Evolutionary conservation across 495 filamentous ascomycete species (phyloP).

Genomic region (Aspergillus heteromorphus): DNA sequence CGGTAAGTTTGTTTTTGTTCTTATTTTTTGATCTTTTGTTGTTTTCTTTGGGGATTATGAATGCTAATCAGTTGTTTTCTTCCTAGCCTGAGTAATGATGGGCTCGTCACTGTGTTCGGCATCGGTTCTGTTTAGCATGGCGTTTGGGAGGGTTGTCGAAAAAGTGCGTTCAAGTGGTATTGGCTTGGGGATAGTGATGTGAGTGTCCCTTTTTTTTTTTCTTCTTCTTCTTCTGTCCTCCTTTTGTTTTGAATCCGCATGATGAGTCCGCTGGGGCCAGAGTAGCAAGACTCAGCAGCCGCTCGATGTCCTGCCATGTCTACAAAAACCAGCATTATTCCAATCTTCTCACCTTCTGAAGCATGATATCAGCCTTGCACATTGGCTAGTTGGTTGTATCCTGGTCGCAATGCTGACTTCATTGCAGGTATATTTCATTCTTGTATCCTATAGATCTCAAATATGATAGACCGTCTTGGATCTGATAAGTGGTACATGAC

Average conservation of each 20-base stretch:
- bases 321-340: slow-evolving; percentile 46
- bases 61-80: neutral
- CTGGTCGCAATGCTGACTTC: neutral
- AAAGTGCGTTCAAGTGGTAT: neutral
- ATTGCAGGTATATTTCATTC: neutral
- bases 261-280: slow-evolving; percentile 56
- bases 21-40: slow-evolving; percentile 1
- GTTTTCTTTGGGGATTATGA: slow-evolving; percentile 10
- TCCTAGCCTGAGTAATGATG: slow-evolving; percentile 45
- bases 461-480: neutral
- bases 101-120: neutral
- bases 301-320: slow-evolving; percentile 41
- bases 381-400: neutral
- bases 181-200: slow-evolving; percentile 4
- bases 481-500: neutral
- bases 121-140: slow-evolving; percentile 22
- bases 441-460: neutral
- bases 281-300: slow-evolving; percentile 42
- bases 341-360: slow-evolving; percentile 51
- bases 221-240: neutral
- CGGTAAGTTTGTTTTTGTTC: slow-evolving; percentile 27
- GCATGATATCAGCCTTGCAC: slow-evolving; percentile 4
- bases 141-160: slow-evolving; percentile 16
- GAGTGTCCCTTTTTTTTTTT: slow-evolving; percentile 9
- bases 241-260: slow-evolving; percentile 1